A percentile compares a stretch with the other conserved stretches of the same genome.
Conservation (phyloP, 163 green algal species). For the Chloromonas sp. region DNA sequence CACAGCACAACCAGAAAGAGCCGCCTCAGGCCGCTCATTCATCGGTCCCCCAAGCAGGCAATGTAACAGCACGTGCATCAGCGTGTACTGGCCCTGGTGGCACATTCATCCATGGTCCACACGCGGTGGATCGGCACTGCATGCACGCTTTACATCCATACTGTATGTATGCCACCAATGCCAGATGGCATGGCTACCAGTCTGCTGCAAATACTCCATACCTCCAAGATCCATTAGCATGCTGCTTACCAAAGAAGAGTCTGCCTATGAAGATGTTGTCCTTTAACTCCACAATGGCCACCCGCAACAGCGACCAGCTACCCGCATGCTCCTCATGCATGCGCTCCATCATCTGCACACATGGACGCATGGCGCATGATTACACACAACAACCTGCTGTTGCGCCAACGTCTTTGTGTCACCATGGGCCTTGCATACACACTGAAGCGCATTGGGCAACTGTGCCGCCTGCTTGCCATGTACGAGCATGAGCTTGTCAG, state of each 20-base stretch:
- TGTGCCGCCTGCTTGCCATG: background rate
- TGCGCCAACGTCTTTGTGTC: too few species aligned
- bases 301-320: slow-evolving; percentile 60
- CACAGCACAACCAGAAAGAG: too few species aligned
- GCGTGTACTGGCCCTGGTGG: too few species aligned
- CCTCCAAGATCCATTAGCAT: background rate
- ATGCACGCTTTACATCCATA: too few species aligned
- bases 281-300: slow-evolving; percentile 58
- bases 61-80: too few species aligned
- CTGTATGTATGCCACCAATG: too few species aligned
- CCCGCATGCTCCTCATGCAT: slow-evolving; percentile 38
- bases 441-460: background rate
- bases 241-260: slow-evolving; percentile 36
- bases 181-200: too few species aligned
- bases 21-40: too few species aligned
- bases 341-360: slow-evolving; percentile 41
- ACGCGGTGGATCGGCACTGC: too few species aligned
- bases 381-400: background rate
- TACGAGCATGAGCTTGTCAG: background rate
- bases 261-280: slow-evolving; percentile 48
- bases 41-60: too few species aligned
- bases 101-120: too few species aligned
- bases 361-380: background rate
- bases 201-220: too few species aligned
- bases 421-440: background rate